Evolutionary conservation across 176 grass and related monocot genomes (phyloP).

Genomic region (Stipa capillata): DNA sequence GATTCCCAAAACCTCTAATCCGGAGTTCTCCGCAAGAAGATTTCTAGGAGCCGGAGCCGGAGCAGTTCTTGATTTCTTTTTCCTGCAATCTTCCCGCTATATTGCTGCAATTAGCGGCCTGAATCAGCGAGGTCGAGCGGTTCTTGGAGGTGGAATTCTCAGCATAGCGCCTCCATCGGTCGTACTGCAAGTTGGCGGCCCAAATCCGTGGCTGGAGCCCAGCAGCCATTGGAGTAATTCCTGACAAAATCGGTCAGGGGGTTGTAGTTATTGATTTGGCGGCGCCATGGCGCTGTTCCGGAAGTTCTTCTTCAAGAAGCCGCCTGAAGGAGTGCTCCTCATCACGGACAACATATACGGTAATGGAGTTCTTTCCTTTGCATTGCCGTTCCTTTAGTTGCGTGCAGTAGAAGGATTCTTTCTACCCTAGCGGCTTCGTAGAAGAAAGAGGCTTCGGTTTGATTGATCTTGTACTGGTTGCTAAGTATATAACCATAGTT

Average conservation of each 20-base stretch:
- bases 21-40: not conserved
- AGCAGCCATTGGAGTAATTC: not conserved
- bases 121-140: not conserved
- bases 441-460: not conserved
- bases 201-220: not conserved
- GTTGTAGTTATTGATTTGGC: constrained; percentile 13
- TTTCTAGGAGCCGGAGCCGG: not conserved
- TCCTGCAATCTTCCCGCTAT: not conserved
- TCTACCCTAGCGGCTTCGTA: not conserved
- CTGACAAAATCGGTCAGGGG: not conserved
- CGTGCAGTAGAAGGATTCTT: not conserved
- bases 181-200: not conserved
- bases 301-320: constrained; percentile 82
- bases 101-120: not conserved
- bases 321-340: constrained; percentile 75
- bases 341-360: constrained; percentile 70
- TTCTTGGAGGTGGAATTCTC: not conserved
- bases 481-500: not conserved
- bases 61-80: not conserved
- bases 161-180: not conserved
- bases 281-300: constrained; percentile 43
- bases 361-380: constrained; percentile 23
- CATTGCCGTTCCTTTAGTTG: constrained; percentile 11
- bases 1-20: no score
- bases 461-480: not conserved